Conservation (phyloP, 768 basidiomycete genomes). For the Tephrocybe sp. region DNA sequence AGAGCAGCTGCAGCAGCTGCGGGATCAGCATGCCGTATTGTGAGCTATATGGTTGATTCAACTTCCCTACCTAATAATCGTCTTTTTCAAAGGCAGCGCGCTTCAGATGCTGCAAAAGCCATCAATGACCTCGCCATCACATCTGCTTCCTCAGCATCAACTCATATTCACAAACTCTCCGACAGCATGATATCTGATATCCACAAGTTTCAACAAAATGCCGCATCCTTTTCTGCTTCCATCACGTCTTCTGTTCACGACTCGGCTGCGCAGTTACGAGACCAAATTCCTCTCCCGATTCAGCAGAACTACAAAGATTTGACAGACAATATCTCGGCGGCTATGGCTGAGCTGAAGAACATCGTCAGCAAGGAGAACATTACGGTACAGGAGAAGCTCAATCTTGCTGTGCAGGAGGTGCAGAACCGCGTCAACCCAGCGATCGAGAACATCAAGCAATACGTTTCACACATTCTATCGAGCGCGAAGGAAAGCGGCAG, state of each 20-base stretch:
- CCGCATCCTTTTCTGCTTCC: conserved; percentile 45
- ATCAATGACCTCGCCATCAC: conserved; percentile 60
- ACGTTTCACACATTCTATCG: conserved; percentile 37
- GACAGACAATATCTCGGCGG: conserved; percentile 38
- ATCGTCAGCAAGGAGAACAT: conserved; percentile 54
- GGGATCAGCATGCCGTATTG: conserved; percentile 63
- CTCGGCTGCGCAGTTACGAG: conserved; percentile 35
- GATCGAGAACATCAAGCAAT: conserved; percentile 48
- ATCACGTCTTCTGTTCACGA: conserved; percentile 35
- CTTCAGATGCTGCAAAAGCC: conserved; percentile 61
- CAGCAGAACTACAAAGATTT: conserved; percentile 58
- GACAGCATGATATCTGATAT: conserved; percentile 67
- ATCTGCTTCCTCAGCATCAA: conserved; percentile 51
- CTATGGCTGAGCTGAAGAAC: conserved; percentile 49
- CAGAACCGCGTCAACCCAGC: conserved; percentile 59
- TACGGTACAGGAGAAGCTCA: conserved; percentile 61
- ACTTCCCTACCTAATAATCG: conserved; percentile 6
- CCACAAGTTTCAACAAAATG: conserved; percentile 61
- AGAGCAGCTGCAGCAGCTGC: conserved; percentile 70
- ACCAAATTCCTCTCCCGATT: conserved; percentile 55
- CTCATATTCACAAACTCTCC: conserved; percentile 57
- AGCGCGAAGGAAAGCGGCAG: conserved; percentile 21
- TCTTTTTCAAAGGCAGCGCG: conserved; percentile 51
- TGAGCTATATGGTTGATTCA: conserved; percentile 31
- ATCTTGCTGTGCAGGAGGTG: conserved; percentile 54